Percentiles rank a stretch among this genome's conserved stretches.
phyloP scores from a whole-genome alignment of 2,329 filamentous ascomycete species.

The Akanthomyces lecanii region DNA sequence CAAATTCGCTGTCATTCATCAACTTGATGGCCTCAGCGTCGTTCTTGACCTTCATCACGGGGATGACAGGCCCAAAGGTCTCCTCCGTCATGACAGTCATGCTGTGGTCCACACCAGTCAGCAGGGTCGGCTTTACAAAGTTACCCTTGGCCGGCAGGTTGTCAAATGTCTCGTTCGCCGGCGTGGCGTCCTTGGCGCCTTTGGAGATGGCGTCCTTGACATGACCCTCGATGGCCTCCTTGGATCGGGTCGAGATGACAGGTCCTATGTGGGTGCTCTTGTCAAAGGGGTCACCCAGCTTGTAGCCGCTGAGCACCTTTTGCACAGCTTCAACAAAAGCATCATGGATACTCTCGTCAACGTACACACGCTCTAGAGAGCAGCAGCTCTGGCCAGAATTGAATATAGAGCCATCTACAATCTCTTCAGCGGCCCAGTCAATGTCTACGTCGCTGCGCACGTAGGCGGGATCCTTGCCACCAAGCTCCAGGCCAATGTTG shows the following conservation, averaged over 20 bases:
- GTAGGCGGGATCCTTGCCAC: slow-evolving; percentile 93
- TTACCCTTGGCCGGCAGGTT: slow-evolving; percentile 74
- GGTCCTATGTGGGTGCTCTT: slow-evolving; percentile 79
- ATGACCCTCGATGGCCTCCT: slow-evolving; percentile 71
- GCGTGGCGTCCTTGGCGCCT: slow-evolving; percentile 80
- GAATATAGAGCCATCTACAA: slow-evolving; percentile 94
- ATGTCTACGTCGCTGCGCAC: slow-evolving; percentile 81
- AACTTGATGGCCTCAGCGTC: slow-evolving; percentile 77
- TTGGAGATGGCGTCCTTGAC: slow-evolving; percentile 77
- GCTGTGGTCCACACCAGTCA: slow-evolving; percentile 72
- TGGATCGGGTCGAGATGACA: slow-evolving; percentile 77
- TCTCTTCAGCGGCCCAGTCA: slow-evolving; percentile 86
- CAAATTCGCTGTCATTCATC: slow-evolving; percentile 96
- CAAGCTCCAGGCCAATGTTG: slow-evolving; percentile 83
- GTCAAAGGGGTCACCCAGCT: slow-evolving; percentile 81
- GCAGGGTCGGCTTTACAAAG: slow-evolving; percentile 80
- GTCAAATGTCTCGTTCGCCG: slow-evolving; percentile 72
- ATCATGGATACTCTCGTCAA: slow-evolving; percentile 80
- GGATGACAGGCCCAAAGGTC: slow-evolving; percentile 90
- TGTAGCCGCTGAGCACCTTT: slow-evolving; percentile 75
- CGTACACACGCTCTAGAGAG: slow-evolving; percentile 86
- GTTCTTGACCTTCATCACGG: slow-evolving; percentile 77
- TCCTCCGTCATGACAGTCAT: slow-evolving; percentile 92
- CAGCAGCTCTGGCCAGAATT: slow-evolving; percentile 99
- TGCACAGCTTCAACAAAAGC: slow-evolving; percentile 75